A percentile compares a stretch with the other conserved stretches of the same genome.
Conservation (phyloP, 1,284 basidiomycete genomes). For the Gymnopus androsaceus region DNA sequence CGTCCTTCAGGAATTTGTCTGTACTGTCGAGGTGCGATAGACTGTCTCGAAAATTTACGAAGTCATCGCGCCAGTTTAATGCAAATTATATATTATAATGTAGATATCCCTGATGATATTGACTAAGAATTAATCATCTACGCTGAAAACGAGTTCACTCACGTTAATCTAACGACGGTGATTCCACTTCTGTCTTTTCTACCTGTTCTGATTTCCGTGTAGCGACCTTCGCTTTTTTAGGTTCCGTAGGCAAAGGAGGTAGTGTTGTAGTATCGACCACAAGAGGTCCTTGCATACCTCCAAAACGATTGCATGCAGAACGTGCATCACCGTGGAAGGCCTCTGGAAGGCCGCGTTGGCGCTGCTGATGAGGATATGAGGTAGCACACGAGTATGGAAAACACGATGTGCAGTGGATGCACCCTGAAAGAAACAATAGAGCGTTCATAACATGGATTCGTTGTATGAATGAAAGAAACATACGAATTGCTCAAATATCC, state of each 20-base stretch:
- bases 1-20: too few relatives aligned
- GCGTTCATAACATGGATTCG: conserved; percentile 3
- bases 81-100: neutral
- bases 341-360: conserved; percentile 45
- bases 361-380: conserved; percentile 47
- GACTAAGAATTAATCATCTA: neutral
- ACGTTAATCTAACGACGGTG: neutral
- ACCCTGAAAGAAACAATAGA: conserved; percentile 42
- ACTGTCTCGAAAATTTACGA: neutral
- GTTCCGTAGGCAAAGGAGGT: neutral
- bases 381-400: conserved; percentile 69
- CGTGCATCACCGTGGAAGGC: conserved; percentile 52
- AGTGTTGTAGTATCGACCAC: neutral
- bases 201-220: neutral
- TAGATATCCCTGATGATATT: neutral
- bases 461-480: neutral
- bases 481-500: conserved; percentile 48
- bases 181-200: neutral
- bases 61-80: neutral
- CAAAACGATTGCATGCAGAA: conserved; percentile 47
- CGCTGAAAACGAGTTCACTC: neutral
- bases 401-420: conserved; percentile 60
- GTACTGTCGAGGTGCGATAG: too few relatives aligned
- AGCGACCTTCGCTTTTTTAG: neutral
- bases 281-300: conserved; percentile 37